A percentile compares a stretch with the other conserved stretches of the same genome.
Conservation (phyloP, 2,329 filamentous ascomycete genomes). For the Magnaporthiopsis rhizophila region DNA sequence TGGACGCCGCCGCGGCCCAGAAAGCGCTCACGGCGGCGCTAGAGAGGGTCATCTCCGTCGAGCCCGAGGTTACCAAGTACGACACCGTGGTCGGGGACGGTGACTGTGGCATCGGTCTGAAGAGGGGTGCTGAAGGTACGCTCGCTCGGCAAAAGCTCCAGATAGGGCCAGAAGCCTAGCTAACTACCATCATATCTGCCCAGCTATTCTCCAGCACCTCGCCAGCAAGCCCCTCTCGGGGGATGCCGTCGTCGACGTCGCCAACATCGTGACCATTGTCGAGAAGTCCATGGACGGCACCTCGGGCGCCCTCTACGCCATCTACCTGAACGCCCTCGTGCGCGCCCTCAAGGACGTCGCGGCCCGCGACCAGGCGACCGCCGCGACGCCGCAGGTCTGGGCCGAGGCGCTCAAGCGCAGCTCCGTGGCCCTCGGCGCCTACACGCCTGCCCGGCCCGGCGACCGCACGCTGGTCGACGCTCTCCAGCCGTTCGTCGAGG, state of each 20-base stretch:
- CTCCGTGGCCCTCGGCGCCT: constrained; percentile 62
- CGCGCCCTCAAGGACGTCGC: constrained; percentile 44
- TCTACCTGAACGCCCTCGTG: constrained; percentile 82
- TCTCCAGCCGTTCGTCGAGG: constrained; percentile 75
- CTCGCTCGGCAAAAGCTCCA: too few relatives aligned
- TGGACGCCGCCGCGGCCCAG: constrained; percentile 43
- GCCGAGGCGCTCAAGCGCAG: constrained; percentile 63
- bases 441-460: constrained; percentile 80
- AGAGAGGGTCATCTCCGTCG: constrained; percentile 53
- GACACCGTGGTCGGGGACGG: constrained; percentile 85
- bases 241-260: constrained; percentile 45
- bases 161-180: too few relatives aligned
- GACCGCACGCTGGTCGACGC: constrained; percentile 88
- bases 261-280: constrained; percentile 44
- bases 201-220: constrained; percentile 46
- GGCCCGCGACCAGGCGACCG: constrained; percentile 23
- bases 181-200: too few relatives aligned
- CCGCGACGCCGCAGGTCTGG: constrained; percentile 34
- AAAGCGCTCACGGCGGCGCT: constrained; percentile 49
- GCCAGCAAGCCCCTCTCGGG: constrained; percentile 34
- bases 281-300: constrained; percentile 55
- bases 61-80: constrained; percentile 64
- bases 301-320: constrained; percentile 58
- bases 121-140: constrained; percentile 82
- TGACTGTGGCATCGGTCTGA: constrained; percentile 80